These are phyloP conservation scores for Boletus barrowsii DNA, from an alignment of 768 basidiomycete species.

Conservation along the genomic window DNA sequence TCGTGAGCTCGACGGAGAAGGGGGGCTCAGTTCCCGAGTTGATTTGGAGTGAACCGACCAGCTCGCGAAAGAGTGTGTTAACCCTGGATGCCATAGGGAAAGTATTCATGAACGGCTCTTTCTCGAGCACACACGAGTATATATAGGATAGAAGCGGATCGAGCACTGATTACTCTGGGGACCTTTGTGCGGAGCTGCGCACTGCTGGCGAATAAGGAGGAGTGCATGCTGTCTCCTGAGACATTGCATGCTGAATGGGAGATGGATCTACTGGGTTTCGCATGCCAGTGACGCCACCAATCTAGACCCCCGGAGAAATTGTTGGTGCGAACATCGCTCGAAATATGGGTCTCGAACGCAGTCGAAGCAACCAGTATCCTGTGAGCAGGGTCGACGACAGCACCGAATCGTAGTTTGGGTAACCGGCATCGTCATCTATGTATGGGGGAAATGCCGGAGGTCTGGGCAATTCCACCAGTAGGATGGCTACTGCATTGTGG, in stretches of 20 bases:
- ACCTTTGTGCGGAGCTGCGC: neutral
- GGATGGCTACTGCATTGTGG: neutral
- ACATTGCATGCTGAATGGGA: neutral
- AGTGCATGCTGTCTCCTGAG: neutral
- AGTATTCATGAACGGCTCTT: neutral
- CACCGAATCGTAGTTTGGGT: neutral
- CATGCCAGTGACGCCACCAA: neutral
- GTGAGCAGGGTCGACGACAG: neutral
- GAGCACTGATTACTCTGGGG: neutral
- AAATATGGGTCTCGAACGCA: conserved; percentile 1
- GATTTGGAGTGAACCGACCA: neutral
- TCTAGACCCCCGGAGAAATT: conserved; percentile 11
- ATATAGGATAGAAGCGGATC: conserved; percentile 6
- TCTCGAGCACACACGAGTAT: conserved; percentile 1
- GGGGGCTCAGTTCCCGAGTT: conserved; percentile 1
- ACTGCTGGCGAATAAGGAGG: neutral
- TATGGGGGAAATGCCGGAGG: neutral
- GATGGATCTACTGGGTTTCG: neutral
- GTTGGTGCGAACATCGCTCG: neutral
- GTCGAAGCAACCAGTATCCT: neutral
- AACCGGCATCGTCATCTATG: neutral
- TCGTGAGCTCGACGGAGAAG: conserved; percentile 12
- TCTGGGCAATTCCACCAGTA: conserved; percentile 10
- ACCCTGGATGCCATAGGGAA: conserved; percentile 9
- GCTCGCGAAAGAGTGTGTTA: neutral